Base-by-base conservation (phyloP, 2,329 filamentous ascomycete genomes). In the Microsporum ferrugineum region DNA sequence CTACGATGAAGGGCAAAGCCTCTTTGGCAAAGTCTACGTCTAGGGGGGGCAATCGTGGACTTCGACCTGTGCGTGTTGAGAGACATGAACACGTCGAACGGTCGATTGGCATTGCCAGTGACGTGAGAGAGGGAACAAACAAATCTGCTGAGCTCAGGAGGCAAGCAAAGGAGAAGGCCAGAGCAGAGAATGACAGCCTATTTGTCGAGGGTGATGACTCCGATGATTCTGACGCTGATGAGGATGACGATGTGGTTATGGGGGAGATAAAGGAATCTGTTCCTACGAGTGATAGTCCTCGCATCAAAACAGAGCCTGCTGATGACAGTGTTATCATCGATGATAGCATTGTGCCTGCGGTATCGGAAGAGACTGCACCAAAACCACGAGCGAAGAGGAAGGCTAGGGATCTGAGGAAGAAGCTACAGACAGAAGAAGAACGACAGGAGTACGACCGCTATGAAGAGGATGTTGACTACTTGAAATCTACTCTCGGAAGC, bases 81-180 rank as follows among this genome's bases (percentile, higher is more conserved):
- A 76, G 82, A 63, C 77, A 79, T 65, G 78, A 81, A 63, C 82
- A 84, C 67, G 76, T 79, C 64, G 81, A 84, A 57, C 76, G 81
- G 34, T 73, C 75, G 1, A 71, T 82, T 31, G 79, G 77, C 45
- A 75, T 84, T 60, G 82, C 80, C 62, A 80, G 78, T 63, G 80
- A 82, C 62, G 77, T 78, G 33, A 81, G 77, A 66, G 77, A 78
- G 31, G 81, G 76, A 66, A 73, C 75, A 41, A 75, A 72, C 38
- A 75, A 75, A 27, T 72, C 77, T 2, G 74, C 75, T 1, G 75
- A 78, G 60, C 66, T 77, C 41, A 70, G 74, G 58, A 67, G 68
- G 53, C 65, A 72, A 65, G 72, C 69, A 34, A 67, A 71, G 64
- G 71, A 72, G 51, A 69, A 73, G 58, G 63, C 64, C 12, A 63